These are phyloP conservation scores for Filobasidium floriforme DNA, from an alignment of 768 basidiomycete species.

Conservation along the genomic window DNA sequence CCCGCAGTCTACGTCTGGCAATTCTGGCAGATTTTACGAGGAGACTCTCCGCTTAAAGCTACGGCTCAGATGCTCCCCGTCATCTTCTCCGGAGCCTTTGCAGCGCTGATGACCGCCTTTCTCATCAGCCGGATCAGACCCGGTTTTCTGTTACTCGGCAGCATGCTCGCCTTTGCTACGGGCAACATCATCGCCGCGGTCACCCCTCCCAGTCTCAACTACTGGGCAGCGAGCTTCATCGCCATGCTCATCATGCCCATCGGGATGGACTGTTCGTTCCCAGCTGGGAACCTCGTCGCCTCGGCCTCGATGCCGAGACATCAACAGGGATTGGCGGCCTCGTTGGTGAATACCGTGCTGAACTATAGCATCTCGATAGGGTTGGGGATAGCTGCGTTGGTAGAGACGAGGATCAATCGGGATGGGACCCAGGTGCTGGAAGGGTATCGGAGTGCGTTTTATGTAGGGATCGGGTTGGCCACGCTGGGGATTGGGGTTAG, in stretches of 20 bases:
- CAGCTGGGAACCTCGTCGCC: conserved; percentile 16
- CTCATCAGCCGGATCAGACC: conserved; percentile 25
- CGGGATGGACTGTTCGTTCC: conserved; percentile 20
- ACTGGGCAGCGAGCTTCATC: conserved; percentile 28
- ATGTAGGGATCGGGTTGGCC: conserved; percentile 24
- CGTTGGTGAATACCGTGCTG: conserved; percentile 21
- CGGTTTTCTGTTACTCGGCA: conserved; percentile 24
- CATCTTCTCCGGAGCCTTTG: conserved; percentile 20
- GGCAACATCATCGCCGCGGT: conserved; percentile 24
- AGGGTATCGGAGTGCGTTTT: conserved; percentile 25
- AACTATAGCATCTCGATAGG: conserved; percentile 28
- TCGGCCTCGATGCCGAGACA: conserved; percentile 17
- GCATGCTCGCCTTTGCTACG: conserved; percentile 28
- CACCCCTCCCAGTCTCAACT: conserved; percentile 19
- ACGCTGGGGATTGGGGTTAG: conserved; percentile 19
- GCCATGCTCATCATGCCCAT: conserved; percentile 15
- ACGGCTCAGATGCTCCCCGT: conserved; percentile 27
- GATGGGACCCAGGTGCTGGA: conserved; percentile 15
- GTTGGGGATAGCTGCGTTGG: conserved; percentile 26
- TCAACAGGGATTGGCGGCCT: conserved; percentile 18
- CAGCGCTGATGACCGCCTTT: conserved; percentile 24
- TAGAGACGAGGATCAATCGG: conserved; percentile 24
- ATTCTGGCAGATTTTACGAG: conserved; percentile 25
- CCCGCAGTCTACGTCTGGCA: conserved; percentile 27
- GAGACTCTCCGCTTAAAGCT: conserved; percentile 20